These are phyloP conservation scores for Flaveria trinervia DNA, from an alignment of 129 eudicot genomes.

Conservation along the genomic window DNA sequence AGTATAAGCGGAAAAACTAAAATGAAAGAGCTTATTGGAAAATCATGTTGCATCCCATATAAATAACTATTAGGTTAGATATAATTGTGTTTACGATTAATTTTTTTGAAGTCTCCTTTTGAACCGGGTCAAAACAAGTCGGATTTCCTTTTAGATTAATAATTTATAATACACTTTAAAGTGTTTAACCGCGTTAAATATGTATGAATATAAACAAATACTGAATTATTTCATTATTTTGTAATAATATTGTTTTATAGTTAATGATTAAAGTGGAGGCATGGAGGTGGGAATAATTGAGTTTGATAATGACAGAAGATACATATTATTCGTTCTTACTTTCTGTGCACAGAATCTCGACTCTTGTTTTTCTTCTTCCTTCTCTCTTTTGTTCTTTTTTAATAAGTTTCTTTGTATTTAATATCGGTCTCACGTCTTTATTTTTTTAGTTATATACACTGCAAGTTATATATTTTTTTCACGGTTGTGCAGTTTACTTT, in stretches of 20 bases:
- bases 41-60: no score
- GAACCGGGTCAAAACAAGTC: no score
- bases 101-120: no score
- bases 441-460: background rate
- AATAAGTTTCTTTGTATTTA: background rate
- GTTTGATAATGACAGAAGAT: slow-evolving; percentile 31
- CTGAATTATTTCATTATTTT: background rate
- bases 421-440: background rate
- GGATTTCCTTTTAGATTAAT: no score
- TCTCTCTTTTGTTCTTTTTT: background rate
- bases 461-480: background rate
- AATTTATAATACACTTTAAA: no score
- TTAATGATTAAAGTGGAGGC: background rate
- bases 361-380: slow-evolving; percentile 5
- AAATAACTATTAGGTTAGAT: no score
- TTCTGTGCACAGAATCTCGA: slow-evolving; percentile 21
- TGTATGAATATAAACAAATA: no score
- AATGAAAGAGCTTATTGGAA: no score
- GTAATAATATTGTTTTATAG: background rate
- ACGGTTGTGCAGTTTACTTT: background rate
- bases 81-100: no score
- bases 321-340: slow-evolving; percentile 17
- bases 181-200: no score
- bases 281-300: slow-evolving; percentile 25
- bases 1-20: no score